Evolutionary conservation across 163 green algal genomes (phyloP).

Genomic region (Prototheca wickerhamii): DNA sequence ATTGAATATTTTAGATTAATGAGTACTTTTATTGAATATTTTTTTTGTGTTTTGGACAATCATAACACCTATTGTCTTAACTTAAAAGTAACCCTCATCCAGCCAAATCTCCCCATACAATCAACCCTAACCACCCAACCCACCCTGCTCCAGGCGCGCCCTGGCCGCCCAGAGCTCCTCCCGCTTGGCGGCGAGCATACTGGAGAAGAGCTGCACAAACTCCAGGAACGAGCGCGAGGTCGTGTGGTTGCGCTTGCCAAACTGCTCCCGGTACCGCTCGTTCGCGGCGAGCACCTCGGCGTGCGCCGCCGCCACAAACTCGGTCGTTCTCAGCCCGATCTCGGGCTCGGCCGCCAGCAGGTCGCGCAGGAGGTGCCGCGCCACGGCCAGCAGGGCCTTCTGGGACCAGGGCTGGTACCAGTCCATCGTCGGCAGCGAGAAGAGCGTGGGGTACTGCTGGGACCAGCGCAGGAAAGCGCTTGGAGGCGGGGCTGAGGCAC

Average conservation of each 20-base stretch:
- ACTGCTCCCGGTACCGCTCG: not conserved
- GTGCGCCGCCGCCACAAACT: slow-evolving; percentile 1
- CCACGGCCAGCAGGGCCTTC: too few relatives aligned
- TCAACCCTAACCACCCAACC: not conserved
- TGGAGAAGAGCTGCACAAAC: slow-evolving; percentile 78
- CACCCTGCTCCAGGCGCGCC: slow-evolving; percentile 72
- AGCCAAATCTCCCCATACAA: not conserved
- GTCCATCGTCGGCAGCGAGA: slow-evolving; percentile 42
- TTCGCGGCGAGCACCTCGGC: not conserved
- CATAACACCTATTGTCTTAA: too few relatives aligned
- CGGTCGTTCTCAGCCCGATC: too few relatives aligned
- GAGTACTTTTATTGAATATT: too few relatives aligned
- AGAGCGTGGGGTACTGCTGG: slow-evolving; percentile 78
- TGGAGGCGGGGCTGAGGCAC: slow-evolving; percentile 88
- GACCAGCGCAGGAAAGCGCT: slow-evolving; percentile 77
- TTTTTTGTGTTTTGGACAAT: too few relatives aligned
- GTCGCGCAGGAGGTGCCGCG: too few relatives aligned
- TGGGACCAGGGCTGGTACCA: slow-evolving; percentile 89
- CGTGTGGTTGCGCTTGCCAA: slow-evolving; percentile 65
- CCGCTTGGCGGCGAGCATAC: slow-evolving; percentile 56
- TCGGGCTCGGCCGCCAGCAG: too few relatives aligned
- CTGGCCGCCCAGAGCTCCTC: slow-evolving; percentile 54
- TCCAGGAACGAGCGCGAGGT: slow-evolving; percentile 90
- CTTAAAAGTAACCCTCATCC: not conserved
- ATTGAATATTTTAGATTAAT: too few relatives aligned